Percentiles rank a stretch among this genome's conserved stretches.
Conservation (phyloP, 2,329 filamentous ascomycete species). For the Botrytis galanthina region DNA sequence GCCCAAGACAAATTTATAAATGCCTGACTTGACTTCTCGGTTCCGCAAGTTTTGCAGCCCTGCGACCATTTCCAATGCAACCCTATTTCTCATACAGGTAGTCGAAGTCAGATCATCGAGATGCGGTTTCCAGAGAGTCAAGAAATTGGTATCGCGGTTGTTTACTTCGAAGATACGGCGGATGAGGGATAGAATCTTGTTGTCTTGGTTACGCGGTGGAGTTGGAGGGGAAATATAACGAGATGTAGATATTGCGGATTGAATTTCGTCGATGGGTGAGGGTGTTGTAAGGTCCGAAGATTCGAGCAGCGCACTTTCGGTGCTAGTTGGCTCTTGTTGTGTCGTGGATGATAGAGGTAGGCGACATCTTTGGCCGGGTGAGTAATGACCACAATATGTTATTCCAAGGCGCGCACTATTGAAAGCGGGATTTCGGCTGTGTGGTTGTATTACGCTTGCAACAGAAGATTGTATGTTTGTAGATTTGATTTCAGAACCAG, state of each 20-base stretch:
- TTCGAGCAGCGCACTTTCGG: accelerated
- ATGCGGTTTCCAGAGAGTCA: not conserved
- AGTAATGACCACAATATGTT: too few relatives aligned
- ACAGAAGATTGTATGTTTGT: not conserved
- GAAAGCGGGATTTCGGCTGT: not conserved
- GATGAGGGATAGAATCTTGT: not conserved
- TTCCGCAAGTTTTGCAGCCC: not conserved
- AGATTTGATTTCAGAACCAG: not conserved
- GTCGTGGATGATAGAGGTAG: not conserved
- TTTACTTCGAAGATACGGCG: not conserved
- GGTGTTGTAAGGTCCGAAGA: accelerated
- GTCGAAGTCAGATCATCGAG: not conserved
- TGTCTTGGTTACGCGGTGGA: not conserved
- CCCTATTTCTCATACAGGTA: not conserved
- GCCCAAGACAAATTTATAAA: not conserved
- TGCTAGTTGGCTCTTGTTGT: not conserved
- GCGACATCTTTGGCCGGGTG: not conserved
- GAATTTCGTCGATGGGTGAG: not conserved
- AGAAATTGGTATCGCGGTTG: not conserved
- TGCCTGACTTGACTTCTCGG: not conserved
- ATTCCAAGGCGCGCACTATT: not conserved
- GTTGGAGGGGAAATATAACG: not conserved
- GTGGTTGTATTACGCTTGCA: not conserved
- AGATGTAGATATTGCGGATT: not conserved
- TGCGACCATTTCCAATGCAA: not conserved